Base-by-base conservation (phyloP, 2,329 filamentous ascomycete genomes). In the Zasmidium citrigriseum region DNA sequence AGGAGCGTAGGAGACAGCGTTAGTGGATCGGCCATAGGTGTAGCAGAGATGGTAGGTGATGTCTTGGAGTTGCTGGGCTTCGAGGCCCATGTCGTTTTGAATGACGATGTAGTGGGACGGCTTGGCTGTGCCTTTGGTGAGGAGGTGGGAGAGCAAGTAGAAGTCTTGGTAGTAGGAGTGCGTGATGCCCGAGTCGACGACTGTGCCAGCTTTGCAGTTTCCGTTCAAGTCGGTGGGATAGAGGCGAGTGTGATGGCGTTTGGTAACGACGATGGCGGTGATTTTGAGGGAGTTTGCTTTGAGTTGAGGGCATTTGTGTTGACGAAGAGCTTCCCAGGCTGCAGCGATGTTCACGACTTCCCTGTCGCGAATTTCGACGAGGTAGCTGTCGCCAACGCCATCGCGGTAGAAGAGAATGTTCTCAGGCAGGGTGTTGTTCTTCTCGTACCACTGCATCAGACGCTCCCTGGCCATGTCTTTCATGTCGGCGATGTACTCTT, bases 171-270 rank as follows among this genome's bases (percentile, higher is more conserved):
- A 67, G 56, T 65, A 68, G 5, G 64, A 61, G 7, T 48, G 25
- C 4, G 70, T 74, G 25, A 76, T 64, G 3, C 53, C 58, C 0
- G 53, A 27, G 23, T 76, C 72, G 4, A 76, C 72, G 0, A 70
- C 52, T 1, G 67, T 65, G 2, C 73, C 72, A 0, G 73, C 67
- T 3, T 38, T 27, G n/a, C 65, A 62, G 55, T 75, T 76, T 14
- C 53, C 50, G 46, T 65, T 67, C 68, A 97, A 92, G 65, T 46
- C 34, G 93, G 24, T 21, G 1, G 73, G 67, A 57, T 72, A 80
- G 65, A 80, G 77, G 0, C 77, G 71, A 0, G 72, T 71, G 55
- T 76, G 64, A 56, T 80, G 78, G 0, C 76, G 69, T 55, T 80
- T 78, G 2, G 65, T 68, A 2, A 73, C 73, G 2, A 79, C 61